A percentile compares a stretch with the other conserved stretches of the same genome.
Conservation (phyloP, 306 rosid genomes). For the Cicer arietinum region DNA sequence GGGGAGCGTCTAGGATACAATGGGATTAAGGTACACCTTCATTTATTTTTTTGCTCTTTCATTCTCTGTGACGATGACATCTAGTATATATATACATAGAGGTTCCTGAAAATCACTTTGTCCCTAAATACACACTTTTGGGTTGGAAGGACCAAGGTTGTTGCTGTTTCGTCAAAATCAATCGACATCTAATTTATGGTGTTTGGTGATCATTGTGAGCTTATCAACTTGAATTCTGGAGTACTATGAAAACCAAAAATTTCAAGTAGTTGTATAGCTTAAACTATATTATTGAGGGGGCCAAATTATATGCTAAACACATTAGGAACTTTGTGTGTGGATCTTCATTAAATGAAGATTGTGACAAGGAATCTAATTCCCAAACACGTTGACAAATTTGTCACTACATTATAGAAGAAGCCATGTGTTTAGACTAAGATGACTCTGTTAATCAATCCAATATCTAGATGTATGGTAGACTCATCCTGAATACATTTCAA, state of each 20-base stretch:
- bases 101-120: not conserved
- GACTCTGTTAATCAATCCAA: not conserved
- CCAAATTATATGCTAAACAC: not conserved
- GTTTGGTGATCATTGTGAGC: constrained; percentile 20
- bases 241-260: not conserved
- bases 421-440: not conserved
- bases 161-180: constrained; percentile 21
- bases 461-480: not conserved
- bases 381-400: not conserved
- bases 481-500: not conserved
- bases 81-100: not conserved
- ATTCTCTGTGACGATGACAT: constrained; percentile 16
- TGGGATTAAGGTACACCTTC: constrained; percentile 77
- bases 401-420: constrained; percentile 25
- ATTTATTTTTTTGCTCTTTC: not conserved
- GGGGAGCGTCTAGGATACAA: constrained; percentile 98
- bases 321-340: not conserved
- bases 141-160: constrained; percentile 16
- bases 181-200: not conserved
- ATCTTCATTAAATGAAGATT: constrained; percentile 1
- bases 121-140: not conserved
- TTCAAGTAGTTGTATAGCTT: not conserved
- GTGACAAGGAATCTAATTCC: not conserved
- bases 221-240: constrained; percentile 4
- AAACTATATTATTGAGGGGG: not conserved